Conservation (phyloP, 2,329 filamentous ascomycete species). For the Neofusicoccum sp. region DNA sequence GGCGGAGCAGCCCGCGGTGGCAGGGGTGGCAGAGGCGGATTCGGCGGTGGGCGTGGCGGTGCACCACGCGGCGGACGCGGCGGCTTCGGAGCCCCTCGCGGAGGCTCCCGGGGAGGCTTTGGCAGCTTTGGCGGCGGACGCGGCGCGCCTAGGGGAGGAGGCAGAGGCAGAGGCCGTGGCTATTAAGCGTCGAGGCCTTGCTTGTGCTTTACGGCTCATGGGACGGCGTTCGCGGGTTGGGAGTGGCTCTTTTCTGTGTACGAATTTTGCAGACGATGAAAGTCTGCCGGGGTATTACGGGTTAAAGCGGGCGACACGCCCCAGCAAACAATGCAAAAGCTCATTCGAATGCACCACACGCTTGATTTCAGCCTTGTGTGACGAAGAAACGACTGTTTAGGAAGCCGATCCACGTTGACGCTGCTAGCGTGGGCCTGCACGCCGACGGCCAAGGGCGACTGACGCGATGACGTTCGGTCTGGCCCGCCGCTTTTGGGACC, state of each 20-base stretch:
- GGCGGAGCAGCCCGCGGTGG: constrained; percentile 44
- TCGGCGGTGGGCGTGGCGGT: constrained; percentile 56
- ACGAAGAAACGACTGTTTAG: constrained; percentile 7
- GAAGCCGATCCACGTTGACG: constrained; percentile 17
- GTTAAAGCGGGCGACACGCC: constrained; percentile 9
- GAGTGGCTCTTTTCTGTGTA: constrained; percentile 20
- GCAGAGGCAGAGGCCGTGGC: constrained; percentile 21
- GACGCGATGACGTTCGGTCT: constrained; percentile 19
- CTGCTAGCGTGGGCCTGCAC: constrained; percentile 6
- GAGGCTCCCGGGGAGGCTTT: constrained; percentile 44
- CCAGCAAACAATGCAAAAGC: constrained; percentile 16
- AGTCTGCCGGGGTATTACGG: constrained; percentile 14
- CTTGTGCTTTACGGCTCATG: constrained; percentile 24
- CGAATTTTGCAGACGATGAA: constrained; percentile 19
- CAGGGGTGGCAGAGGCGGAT: constrained; percentile 48
- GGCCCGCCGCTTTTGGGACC: constrained; percentile 15
- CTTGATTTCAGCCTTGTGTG: constrained; percentile 10
- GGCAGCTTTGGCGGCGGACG: constrained; percentile 54
- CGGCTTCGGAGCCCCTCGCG: constrained; percentile 46
- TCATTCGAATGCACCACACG: not conserved
- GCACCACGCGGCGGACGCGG: constrained; percentile 42
- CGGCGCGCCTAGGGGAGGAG: constrained; percentile 27
- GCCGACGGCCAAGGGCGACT: not conserved
- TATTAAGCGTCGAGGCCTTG: constrained; percentile 32
- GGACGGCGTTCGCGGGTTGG: constrained; percentile 25